Conservation (phyloP, 225 moss, liverwort and hornwort species). For the Sphagnum tenellum region DNA sequence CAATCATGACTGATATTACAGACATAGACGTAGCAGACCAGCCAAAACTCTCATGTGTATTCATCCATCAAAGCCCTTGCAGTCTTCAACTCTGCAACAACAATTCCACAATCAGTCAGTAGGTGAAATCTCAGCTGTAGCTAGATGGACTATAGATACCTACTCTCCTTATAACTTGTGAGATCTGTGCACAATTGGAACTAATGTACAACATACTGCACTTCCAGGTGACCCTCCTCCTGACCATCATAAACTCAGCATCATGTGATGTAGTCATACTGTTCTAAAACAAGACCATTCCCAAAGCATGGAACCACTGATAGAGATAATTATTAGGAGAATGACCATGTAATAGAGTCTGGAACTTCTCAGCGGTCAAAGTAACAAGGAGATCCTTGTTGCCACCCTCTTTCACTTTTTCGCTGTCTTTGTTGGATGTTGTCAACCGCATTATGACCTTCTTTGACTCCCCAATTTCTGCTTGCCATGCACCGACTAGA, state of each 20-base stretch:
- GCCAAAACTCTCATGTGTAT: slow-evolving; percentile 11
- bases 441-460: slow-evolving; percentile 71
- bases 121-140: background rate
- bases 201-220: background rate
- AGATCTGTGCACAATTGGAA: background rate
- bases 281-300: no score
- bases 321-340: background rate
- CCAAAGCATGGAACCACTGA: no score
- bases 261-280: background rate
- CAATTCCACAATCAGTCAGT: background rate
- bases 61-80: slow-evolving; percentile 67
- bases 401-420: slow-evolving; percentile 7
- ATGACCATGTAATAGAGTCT: slow-evolving; percentile 67
- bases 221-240: no score
- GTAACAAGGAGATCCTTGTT: slow-evolving; percentile 48
- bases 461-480: slow-evolving; percentile 47
- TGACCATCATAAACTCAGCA: background rate
- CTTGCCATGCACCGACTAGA: slow-evolving; percentile 74
- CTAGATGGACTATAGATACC: background rate
- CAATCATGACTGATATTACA: no score
- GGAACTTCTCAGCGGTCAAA: slow-evolving; percentile 73
- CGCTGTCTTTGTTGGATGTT: slow-evolving; percentile 9
- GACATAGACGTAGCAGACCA: no score
- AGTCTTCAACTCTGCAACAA: slow-evolving; percentile 60
- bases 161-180: background rate